Conservation (phyloP, 2,329 filamentous ascomycete species). For the Ceratocystis colombiana region DNA sequence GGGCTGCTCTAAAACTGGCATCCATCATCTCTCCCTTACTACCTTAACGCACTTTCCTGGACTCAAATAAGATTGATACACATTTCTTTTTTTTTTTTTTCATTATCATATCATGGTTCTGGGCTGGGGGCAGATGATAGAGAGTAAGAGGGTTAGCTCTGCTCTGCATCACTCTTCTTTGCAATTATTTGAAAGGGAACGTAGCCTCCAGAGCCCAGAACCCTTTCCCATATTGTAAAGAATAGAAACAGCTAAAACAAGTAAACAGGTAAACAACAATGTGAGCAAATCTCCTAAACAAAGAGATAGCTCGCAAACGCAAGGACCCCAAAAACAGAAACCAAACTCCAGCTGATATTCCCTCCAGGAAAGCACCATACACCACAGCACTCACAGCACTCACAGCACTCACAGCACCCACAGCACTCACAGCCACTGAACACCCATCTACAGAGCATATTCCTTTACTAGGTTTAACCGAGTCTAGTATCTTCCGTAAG, state of each 20-base stretch:
- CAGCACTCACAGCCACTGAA: neutral
- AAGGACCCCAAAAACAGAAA: neutral
- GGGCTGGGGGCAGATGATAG: neutral
- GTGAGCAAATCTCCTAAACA: constrained; percentile 18
- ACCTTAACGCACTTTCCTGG: neutral
- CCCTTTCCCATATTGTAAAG: constrained; percentile 15
- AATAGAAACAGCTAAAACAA: constrained; percentile 17
- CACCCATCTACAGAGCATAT: neutral
- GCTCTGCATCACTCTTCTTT: neutral
- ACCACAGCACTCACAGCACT: neutral
- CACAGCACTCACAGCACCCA: neutral
- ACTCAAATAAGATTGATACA: neutral
- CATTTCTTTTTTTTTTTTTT: neutral
- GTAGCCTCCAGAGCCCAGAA: constrained; percentile 7
- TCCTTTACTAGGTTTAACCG: neutral
- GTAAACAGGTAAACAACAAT: constrained; percentile 16
- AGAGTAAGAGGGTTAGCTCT: neutral
- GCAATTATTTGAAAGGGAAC: constrained; percentile 6
- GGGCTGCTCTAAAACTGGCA: neutral
- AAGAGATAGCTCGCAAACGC: constrained; percentile 26
- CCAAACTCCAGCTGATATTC: constrained; percentile 23
- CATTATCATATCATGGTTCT: neutral
- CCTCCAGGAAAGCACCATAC: neutral
- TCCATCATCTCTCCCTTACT: too few species aligned
- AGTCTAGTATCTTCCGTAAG: neutral